A percentile compares a stretch with the other conserved stretches of the same genome.
Conservation (phyloP, 805 yeast genomes). For the Lipomyces spencermartinsiae region DNA sequence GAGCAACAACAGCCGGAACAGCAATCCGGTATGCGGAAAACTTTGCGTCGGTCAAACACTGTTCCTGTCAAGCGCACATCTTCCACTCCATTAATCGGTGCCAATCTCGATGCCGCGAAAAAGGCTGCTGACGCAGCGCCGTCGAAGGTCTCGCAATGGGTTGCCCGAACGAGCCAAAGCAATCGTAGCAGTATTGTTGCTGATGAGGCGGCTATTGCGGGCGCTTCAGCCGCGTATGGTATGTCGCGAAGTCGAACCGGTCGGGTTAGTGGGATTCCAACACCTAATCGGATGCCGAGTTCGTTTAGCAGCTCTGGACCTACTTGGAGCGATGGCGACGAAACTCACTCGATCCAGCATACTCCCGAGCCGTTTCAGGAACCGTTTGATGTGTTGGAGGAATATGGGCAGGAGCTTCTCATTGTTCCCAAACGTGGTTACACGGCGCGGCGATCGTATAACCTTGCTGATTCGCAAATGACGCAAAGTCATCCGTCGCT, state of each 20-base stretch:
- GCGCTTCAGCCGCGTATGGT: constrained; percentile 3
- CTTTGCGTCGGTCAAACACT: constrained; percentile 18
- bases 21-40: not conserved
- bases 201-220: constrained; percentile 1
- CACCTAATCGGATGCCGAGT: not conserved
- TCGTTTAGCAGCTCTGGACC: not conserved
- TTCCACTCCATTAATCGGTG: constrained; percentile 4
- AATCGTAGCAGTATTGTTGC: constrained; percentile 16
- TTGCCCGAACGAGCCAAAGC: constrained; percentile 16
- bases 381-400: constrained; percentile 11
- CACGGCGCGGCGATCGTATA: not conserved
- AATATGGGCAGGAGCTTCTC: constrained; percentile 12
- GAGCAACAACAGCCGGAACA: constrained; percentile 9
- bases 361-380: constrained; percentile 30
- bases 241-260: constrained; percentile 12
- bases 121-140: constrained; percentile 9
- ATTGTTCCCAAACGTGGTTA: constrained; percentile 21
- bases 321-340: constrained; percentile 7
- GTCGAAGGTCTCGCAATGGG: constrained; percentile 12
- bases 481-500: not conserved
- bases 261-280: constrained; percentile 7
- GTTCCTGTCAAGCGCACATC: constrained; percentile 14
- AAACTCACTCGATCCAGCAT: constrained; percentile 26
- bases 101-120: constrained; percentile 7
- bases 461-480: not conserved